Percentiles rank a stretch among this genome's conserved stretches.
Conservation (phyloP, 805 yeast genomes). For the Saturnispora galanensis region DNA sequence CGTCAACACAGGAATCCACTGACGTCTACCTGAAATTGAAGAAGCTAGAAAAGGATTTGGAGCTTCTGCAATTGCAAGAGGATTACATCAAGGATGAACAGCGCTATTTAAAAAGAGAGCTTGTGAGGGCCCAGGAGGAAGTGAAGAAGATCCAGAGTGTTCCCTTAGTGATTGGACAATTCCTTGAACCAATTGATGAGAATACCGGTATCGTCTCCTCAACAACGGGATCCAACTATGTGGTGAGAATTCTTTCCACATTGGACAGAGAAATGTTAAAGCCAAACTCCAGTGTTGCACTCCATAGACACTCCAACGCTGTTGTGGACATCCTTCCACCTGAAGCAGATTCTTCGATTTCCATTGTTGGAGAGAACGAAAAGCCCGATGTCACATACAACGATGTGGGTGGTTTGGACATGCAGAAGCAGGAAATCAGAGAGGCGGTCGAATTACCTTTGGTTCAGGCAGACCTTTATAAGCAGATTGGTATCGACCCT, state of each 20-base stretch:
- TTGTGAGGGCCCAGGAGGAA: slow-evolving; percentile 95
- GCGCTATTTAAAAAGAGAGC: slow-evolving; percentile 88
- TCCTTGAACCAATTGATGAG: slow-evolving; percentile 93
- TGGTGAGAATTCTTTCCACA: slow-evolving; percentile 89
- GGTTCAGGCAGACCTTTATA: slow-evolving; percentile 90
- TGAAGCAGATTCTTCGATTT: slow-evolving; percentile 93
- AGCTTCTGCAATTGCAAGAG: slow-evolving; percentile 77
- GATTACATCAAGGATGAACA: slow-evolving; percentile 97
- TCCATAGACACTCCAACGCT: slow-evolving; percentile 97
- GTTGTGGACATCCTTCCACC: slow-evolving; percentile 96
- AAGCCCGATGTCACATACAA: slow-evolving; percentile 90
- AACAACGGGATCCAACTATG: slow-evolving; percentile 96
- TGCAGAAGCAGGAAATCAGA: slow-evolving; percentile 98
- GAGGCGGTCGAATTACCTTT: slow-evolving; percentile 97
- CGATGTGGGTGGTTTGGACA: slow-evolving; percentile 97
- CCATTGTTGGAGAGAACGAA: slow-evolving; percentile 90
- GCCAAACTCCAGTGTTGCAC: slow-evolving; percentile 91
- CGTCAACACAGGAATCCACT: slow-evolving; percentile 24
- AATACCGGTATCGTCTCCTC: slow-evolving; percentile 94
- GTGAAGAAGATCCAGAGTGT: slow-evolving; percentile 96
- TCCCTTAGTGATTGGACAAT: slow-evolving; percentile 96
- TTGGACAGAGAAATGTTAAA: slow-evolving; percentile 89
- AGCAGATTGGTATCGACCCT: slow-evolving; percentile 97
- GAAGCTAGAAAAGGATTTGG: slow-evolving; percentile 84
- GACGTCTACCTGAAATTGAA: slow-evolving; percentile 82